Conservation (phyloP, 2,329 filamentous ascomycete genomes). For the Phialophora chinensis region DNA sequence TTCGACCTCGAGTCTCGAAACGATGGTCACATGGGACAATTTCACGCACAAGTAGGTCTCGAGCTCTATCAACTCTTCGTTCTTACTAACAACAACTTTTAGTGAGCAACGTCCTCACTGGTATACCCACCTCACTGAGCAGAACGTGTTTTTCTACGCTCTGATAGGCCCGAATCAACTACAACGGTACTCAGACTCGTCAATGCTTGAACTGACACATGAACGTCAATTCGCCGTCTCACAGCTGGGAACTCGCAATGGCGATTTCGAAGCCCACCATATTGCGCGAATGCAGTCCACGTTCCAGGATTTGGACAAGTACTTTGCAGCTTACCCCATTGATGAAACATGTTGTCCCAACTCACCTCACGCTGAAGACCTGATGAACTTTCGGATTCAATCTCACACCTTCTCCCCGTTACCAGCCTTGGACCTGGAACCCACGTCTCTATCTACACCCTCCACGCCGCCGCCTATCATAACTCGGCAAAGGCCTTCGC, state of each 20-base stretch:
- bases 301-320: slow-evolving; percentile 4
- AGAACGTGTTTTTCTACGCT: slow-evolving; percentile 30
- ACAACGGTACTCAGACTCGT: slow-evolving; percentile 27
- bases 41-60: slow-evolving; percentile 23
- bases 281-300: slow-evolving; percentile 15
- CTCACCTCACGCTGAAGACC: slow-evolving; percentile 19
- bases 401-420: not conserved
- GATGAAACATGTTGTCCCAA: slow-evolving; percentile 18
- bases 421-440: slow-evolving; percentile 8
- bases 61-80: not conserved
- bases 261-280: slow-evolving; percentile 32
- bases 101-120: slow-evolving; percentile 28
- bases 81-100: slow-evolving; percentile 3
- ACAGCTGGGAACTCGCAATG: slow-evolving; percentile 27
- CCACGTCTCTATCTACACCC: not conserved
- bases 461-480: not conserved
- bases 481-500: not conserved
- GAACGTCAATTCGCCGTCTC: slow-evolving; percentile 37
- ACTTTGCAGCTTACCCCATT: slow-evolving; percentile 13
- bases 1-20: slow-evolving; percentile 6
- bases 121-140: slow-evolving; percentile 30
- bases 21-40: slow-evolving; percentile 34
- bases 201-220: slow-evolving; percentile 35
- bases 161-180: slow-evolving; percentile 27
- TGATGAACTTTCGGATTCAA: slow-evolving; percentile 13